Evolutionary conservation across 1,284 basidiomycete species (phyloP), one percentile per base, ranked within the genome.

Genomic region (Golubevia sp.): DNA sequence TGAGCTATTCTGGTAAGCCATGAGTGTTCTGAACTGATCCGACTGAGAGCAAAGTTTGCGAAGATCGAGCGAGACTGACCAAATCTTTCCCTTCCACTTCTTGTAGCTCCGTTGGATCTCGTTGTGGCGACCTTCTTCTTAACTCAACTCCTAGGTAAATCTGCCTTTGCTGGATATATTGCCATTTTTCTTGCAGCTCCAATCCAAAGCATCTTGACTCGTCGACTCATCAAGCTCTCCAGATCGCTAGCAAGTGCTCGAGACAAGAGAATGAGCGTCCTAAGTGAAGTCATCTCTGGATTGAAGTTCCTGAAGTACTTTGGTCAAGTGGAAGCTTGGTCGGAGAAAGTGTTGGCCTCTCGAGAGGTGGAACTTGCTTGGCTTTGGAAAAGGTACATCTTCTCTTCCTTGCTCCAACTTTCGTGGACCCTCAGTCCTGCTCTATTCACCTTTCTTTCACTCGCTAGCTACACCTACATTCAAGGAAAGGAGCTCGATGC

Each of bases 281-380:
- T 75, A 23, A 73, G 68, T 55, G 74, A 77, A 49, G 50, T 68
- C 24, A 58, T 73, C 51, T 48, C 56, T 4, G 67, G 70, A 1
- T 66, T 77, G 11, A 63, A 68, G 2, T 71, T 77, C 61, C 63
- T 77, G 63, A 77, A 75, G 50, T 71, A 73, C 58, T 73, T 70
- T 25, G 73, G 68, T 15, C 71, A 69, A 67, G 74, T 74, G 48
- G 59, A 62, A 18, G 51, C 56, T 7, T 66, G 68, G 68, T 65
- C 58, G 1, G 58, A 67, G 20, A 58, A 71, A 1, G 51, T 76
- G 44, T 15, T 70, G 27, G 26, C 34, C 0, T 56, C 71, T 25
- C 51, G 73, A 20, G n/a, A 57, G 23, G 54, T 62, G 2, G 73
- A 76, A 60, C 38, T 75, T 24, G 30, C 53, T 8, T 59, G 53